Conservation (phyloP, 2,329 filamentous ascomycete genomes). For the Metarhizium rileyi region DNA sequence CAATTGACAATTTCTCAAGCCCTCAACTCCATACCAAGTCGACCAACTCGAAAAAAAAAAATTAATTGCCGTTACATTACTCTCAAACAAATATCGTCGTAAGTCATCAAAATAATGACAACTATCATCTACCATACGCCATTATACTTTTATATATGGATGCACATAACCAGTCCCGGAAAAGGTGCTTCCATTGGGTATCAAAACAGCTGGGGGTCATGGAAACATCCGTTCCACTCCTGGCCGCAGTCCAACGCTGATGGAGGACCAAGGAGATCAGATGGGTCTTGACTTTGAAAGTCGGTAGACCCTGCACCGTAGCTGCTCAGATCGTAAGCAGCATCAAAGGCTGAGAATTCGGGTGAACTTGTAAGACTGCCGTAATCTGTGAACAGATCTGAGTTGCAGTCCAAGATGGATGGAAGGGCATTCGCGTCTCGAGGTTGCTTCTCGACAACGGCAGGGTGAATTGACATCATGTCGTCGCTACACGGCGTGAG, state of each 20-base stretch:
- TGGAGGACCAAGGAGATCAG: slow-evolving; percentile 15
- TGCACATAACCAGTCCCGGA: neutral
- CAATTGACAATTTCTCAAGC: slow-evolving; percentile 2
- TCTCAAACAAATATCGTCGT: slow-evolving; percentile 11
- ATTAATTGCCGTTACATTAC: neutral
- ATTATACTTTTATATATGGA: slow-evolving; percentile 4
- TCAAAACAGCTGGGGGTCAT: slow-evolving; percentile 22
- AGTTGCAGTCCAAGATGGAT: slow-evolving; percentile 12
- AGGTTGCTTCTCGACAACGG: slow-evolving; percentile 16
- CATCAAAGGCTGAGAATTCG: slow-evolving; percentile 30
- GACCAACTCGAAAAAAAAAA: neutral
- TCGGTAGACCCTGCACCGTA: slow-evolving; percentile 23
- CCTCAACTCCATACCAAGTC: neutral
- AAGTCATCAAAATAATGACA: slow-evolving; percentile 17
- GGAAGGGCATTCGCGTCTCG: slow-evolving; percentile 6
- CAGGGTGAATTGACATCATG: slow-evolving; percentile 21
- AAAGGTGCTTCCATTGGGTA: slow-evolving; percentile 12
- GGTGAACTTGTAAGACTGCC: slow-evolving; percentile 22
- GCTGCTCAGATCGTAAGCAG: slow-evolving; percentile 28
- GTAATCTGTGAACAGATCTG: slow-evolving; percentile 19
- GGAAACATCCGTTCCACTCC: slow-evolving; percentile 22
- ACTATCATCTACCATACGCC: slow-evolving; percentile 3
- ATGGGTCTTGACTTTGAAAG: slow-evolving; percentile 16
- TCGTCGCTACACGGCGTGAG: slow-evolving; percentile 49
- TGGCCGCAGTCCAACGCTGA: slow-evolving; percentile 17